phyloP scores from a whole-genome alignment of 768 basidiomycete genomes.

The Glaciozyma antarctica region DNA sequence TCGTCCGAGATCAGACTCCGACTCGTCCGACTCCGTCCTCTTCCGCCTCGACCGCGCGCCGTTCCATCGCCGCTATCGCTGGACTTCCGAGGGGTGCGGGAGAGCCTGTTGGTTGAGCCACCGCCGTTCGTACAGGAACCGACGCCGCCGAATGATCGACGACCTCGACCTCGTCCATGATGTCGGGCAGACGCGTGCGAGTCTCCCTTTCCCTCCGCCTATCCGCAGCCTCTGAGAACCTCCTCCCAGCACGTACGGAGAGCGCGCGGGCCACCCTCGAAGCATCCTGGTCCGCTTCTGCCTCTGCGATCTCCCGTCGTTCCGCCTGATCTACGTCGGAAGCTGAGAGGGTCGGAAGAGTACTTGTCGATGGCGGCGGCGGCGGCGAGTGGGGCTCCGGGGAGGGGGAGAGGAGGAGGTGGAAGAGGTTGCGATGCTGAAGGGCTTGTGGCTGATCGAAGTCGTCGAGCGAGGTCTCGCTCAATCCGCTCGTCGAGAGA shows the following conservation, averaged over 20 bases:
- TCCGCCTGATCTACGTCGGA: background rate
- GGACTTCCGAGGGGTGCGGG: too few species aligned
- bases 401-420: background rate
- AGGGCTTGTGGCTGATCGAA: background rate
- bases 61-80: too few species aligned
- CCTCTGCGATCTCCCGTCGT: constrained; percentile 5
- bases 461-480: background rate
- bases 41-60: background rate
- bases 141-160: background rate
- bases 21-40: background rate
- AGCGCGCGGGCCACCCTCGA: constrained; percentile 12
- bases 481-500: constrained; percentile 18
- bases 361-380: background rate
- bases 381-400: background rate
- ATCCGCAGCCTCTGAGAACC: constrained; percentile 2
- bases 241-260: constrained; percentile 6
- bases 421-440: background rate
- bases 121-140: background rate
- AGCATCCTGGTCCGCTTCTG: constrained; percentile 3
- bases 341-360: background rate
- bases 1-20: background rate
- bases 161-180: background rate
- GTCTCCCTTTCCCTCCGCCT: background rate
- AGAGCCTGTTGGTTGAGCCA: too few species aligned
- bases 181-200: background rate